Evolutionary conservation across 768 basidiomycete genomes (phyloP).

Genomic region (Xerocomellus amylosporus): DNA sequence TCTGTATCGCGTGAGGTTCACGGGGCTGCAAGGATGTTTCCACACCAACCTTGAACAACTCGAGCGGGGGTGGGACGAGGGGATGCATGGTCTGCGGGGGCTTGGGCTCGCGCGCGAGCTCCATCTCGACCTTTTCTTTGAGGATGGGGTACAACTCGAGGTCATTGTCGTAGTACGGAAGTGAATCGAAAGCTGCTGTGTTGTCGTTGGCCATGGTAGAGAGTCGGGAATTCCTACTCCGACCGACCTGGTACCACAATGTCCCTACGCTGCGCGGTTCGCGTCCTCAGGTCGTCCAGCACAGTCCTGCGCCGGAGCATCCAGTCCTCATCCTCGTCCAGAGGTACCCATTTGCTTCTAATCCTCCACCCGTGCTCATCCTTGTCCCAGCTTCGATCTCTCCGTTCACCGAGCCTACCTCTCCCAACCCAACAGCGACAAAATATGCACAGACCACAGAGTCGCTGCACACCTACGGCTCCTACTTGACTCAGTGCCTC

Average conservation of each 20-base stretch:
- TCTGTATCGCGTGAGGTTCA: constrained; percentile 37
- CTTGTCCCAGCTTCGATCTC: constrained; percentile 53
- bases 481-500: constrained; percentile 88
- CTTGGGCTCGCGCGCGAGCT: constrained; percentile 69
- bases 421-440: constrained; percentile 78
- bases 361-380: constrained; percentile 8
- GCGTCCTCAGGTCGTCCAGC: constrained; percentile 34
- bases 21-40: neutral
- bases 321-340: constrained; percentile 45
- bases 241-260: constrained; percentile 28
- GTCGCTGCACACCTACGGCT: constrained; percentile 85
- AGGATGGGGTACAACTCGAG: constrained; percentile 71
- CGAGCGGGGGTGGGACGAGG: constrained; percentile 59
- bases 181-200: constrained; percentile 64
- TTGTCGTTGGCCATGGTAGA: constrained; percentile 29
- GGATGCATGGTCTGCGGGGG: constrained; percentile 64
- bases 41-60: constrained; percentile 63
- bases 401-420: constrained; percentile 88
- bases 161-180: constrained; percentile 95
- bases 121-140: constrained; percentile 72
- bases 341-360: constrained; percentile 38
- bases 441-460: constrained; percentile 72
- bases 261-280: constrained; percentile 46
- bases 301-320: constrained; percentile 39
- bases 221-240: constrained; percentile 28